These are phyloP conservation scores for Acrocalymma vagum DNA, from an alignment of 2,329 filamentous ascomycete genomes.

Conservation along the genomic window DNA sequence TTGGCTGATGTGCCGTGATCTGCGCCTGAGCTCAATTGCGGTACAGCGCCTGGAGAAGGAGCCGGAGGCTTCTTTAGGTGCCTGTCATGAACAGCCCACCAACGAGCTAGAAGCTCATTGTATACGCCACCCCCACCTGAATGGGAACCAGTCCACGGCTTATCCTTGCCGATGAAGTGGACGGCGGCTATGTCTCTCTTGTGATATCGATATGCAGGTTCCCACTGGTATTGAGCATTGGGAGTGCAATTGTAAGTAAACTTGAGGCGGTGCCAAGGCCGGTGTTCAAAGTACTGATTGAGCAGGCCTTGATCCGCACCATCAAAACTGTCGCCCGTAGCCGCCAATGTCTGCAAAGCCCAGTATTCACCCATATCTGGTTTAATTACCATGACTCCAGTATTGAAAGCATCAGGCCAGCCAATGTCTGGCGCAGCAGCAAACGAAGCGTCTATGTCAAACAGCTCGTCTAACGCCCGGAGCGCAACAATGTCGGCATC, in stretches of 20 bases:
- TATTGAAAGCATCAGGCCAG: constrained; percentile 98
- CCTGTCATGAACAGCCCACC: constrained; percentile 94
- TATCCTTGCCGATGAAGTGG: constrained; percentile 91
- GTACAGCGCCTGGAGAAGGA: constrained; percentile 11
- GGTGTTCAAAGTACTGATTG: constrained; percentile 90
- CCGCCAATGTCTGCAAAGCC: constrained; percentile 82
- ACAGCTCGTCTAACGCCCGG: constrained; percentile 90
- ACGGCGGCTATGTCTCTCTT: constrained; percentile 88
- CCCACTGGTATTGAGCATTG: constrained; percentile 95
- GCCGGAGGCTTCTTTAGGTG: constrained; percentile 68
- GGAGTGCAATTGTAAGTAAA: constrained; percentile 98
- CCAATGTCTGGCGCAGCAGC: constrained; percentile 91
- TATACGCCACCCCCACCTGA: constrained; percentile 70
- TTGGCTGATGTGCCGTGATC: constrained; percentile 19
- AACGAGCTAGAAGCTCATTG: constrained; percentile 83
- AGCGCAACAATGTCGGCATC: constrained; percentile 94
- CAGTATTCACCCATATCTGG: constrained; percentile 90
- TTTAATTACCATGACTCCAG: constrained; percentile 91
- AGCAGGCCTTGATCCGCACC: constrained; percentile 95
- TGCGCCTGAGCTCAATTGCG: constrained; percentile 14
- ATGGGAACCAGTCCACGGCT: constrained; percentile 74
- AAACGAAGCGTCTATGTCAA: constrained; percentile 69
- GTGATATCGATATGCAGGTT: constrained; percentile 93
- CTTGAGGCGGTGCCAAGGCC: constrained; percentile 81
- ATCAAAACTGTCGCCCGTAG: constrained; percentile 91